A percentile compares a stretch with the other conserved stretches of the same genome.
These are phyloP conservation scores for Annulohypoxylon truncatum DNA, from an alignment of 2,329 filamentous ascomycete genomes.

Conservation along the genomic window DNA sequence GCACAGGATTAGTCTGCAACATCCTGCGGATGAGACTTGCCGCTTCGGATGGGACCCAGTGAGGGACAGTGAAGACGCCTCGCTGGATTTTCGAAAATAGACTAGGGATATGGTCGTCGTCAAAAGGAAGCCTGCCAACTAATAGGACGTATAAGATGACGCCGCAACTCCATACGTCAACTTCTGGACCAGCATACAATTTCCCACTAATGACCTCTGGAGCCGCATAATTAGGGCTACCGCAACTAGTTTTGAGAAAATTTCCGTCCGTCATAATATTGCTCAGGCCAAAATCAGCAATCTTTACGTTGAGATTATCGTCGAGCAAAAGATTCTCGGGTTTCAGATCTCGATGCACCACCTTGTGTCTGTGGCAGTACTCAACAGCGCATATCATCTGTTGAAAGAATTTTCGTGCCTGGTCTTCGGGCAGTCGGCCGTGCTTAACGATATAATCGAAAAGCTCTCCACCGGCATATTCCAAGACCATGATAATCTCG, in stretches of 20 bases:
- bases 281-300: conserved; percentile 97
- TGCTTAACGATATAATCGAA: conserved; percentile 99
- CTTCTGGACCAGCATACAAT: conserved; percentile 95
- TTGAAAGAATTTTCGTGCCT: conserved; percentile 98
- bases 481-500: conserved; percentile 99
- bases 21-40: conserved; percentile 87
- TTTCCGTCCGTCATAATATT: conserved; percentile 99
- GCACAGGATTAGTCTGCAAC: conserved; percentile 94
- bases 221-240: conserved; percentile 97
- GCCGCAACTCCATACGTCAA: conserved; percentile 97
- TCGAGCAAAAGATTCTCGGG: conserved; percentile 97
- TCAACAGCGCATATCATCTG: conserved; percentile 99
- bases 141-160: conserved; percentile 89
- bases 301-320: conserved; percentile 97
- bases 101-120: conserved; percentile 97
- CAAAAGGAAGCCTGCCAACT: conserved; percentile 88
- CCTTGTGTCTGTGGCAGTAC: conserved; percentile 98
- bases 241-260: conserved; percentile 98
- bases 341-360: conserved; percentile 96
- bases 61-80: conserved; percentile 91
- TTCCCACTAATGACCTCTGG: conserved; percentile 98
- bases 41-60: conserved; percentile 89
- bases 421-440: conserved; percentile 88
- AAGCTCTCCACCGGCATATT: conserved; percentile 95
- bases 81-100: conserved; percentile 98